phyloP scores from a whole-genome alignment of 2,329 filamentous ascomycete genomes.

The Cladophialophora psammophila region DNA sequence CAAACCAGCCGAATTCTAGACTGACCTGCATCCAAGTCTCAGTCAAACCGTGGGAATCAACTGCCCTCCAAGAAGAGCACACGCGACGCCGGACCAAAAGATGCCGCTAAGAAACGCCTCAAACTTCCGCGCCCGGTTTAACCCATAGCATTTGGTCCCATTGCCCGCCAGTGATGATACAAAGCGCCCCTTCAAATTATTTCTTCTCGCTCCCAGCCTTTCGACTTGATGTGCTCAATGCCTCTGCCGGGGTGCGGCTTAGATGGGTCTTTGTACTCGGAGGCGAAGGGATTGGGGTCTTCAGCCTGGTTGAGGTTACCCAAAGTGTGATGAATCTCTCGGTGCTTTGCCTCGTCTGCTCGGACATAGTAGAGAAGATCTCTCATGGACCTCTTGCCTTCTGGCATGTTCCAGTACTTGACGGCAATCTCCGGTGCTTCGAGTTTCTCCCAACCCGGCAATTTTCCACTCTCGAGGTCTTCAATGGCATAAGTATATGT shows the following conservation, averaged over 20 bases:
- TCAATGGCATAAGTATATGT: slow-evolving; percentile 90
- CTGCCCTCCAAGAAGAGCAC: background rate
- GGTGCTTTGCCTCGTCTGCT: slow-evolving; percentile 86
- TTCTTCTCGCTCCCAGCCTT: slow-evolving; percentile 84
- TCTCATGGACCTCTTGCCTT: slow-evolving; percentile 80
- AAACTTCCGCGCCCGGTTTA: background rate
- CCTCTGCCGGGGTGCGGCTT: slow-evolving; percentile 74
- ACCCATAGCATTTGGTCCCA: background rate
- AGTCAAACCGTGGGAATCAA: background rate
- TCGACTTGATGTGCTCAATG: slow-evolving; percentile 68
- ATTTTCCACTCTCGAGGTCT: slow-evolving; percentile 82
- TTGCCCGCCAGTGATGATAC: background rate
- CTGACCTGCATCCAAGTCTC: slow-evolving; percentile 14
- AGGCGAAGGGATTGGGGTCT: slow-evolving; percentile 93
- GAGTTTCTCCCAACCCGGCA: slow-evolving; percentile 83
- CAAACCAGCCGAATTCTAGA: slow-evolving; percentile 15
- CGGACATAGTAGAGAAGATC: slow-evolving; percentile 88
- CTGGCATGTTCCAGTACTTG: slow-evolving; percentile 92
- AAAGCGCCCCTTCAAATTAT: slow-evolving; percentile 62
- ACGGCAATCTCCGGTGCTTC: slow-evolving; percentile 86
- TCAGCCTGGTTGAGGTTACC: slow-evolving; percentile 83
- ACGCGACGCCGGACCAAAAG: background rate
- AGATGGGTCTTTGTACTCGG: slow-evolving; percentile 74
- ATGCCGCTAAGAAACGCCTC: slow-evolving; percentile 3
- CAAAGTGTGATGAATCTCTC: slow-evolving; percentile 95